Percentiles rank a stretch among this genome's conserved stretches.
Evolutionary conservation across 2,329 filamentous ascomycete species (phyloP).

Genomic region (Pseudocercospora musae): DNA sequence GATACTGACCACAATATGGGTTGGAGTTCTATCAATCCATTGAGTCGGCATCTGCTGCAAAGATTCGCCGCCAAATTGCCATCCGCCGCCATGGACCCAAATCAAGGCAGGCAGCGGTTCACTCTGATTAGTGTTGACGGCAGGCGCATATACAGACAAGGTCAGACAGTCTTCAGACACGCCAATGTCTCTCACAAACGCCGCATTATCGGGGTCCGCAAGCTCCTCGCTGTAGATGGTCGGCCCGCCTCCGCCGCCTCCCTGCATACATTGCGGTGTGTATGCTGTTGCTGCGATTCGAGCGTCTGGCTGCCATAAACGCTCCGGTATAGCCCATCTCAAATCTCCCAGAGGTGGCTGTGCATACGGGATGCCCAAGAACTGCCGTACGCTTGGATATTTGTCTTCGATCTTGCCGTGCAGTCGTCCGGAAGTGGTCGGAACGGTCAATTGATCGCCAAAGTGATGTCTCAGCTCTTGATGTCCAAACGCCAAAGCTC

Average conservation of each 20-base stretch:
- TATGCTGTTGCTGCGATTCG: not conserved
- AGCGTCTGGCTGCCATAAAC: conserved; percentile 10
- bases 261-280: not conserved
- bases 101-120: not conserved
- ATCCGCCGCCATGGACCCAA: not conserved
- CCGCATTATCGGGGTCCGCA: not conserved
- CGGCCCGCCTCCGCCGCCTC: not conserved
- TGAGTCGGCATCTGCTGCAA: not conserved
- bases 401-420: conserved; percentile 8
- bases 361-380: conserved; percentile 38
- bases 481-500: not conserved
- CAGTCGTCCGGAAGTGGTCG: conserved; percentile 9
- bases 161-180: not conserved
- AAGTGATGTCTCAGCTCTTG: not conserved
- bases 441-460: not conserved
- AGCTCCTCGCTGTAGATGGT: not conserved
- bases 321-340: conserved; percentile 27
- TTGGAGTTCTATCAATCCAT: not conserved
- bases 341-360: conserved; percentile 34
- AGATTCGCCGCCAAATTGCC: not conserved
- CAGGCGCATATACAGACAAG: not conserved
- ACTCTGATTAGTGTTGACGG: not conserved
- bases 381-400: conserved; percentile 20
- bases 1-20: not conserved
- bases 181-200: not conserved